Percentiles rank a stretch among this genome's conserved stretches.
Conservation (phyloP, 2,329 filamentous ascomycete species). For the Epichloe amarillans region DNA sequence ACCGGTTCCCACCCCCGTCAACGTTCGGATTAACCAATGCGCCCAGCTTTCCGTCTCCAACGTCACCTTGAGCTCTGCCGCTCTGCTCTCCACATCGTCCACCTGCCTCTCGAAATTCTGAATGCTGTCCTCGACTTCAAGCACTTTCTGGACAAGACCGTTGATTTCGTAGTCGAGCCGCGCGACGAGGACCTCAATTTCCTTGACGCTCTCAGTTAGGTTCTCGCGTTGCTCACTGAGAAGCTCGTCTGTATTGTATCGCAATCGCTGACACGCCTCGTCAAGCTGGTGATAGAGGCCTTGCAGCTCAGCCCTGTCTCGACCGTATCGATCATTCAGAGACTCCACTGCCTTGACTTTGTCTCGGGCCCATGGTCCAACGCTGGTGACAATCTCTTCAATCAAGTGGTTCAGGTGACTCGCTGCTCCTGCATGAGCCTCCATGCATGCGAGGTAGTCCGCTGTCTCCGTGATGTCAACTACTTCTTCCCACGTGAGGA, state of each 20-base stretch:
- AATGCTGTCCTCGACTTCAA: constrained; percentile 77
- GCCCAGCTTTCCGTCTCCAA: constrained; percentile 52
- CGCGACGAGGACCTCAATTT: constrained; percentile 67
- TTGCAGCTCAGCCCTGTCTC: constrained; percentile 53
- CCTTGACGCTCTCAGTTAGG: constrained; percentile 59
- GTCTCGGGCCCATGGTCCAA: constrained; percentile 47
- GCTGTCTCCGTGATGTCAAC: constrained; percentile 24
- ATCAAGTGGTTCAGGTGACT: constrained; percentile 41
- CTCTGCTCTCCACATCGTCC: constrained; percentile 51
- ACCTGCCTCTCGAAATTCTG: constrained; percentile 69
- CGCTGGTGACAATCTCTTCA: constrained; percentile 32
- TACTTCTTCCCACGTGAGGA: constrained; percentile 52
- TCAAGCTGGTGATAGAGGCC: constrained; percentile 54
- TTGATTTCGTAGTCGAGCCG: constrained; percentile 89
- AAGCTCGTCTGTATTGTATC: constrained; percentile 53
- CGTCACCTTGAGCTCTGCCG: constrained; percentile 47
- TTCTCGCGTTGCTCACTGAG: constrained; percentile 55
- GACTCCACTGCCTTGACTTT: constrained; percentile 42
- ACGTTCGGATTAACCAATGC: constrained; percentile 48
- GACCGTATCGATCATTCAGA: constrained; percentile 48
- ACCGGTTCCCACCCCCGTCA: constrained; percentile 47
- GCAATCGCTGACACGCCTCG: constrained; percentile 56
- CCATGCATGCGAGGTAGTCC: constrained; percentile 14
- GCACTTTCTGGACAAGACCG: constrained; percentile 62
- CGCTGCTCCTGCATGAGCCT: constrained; percentile 37